phyloP scores from a whole-genome alignment of 2,329 filamentous ascomycete genomes.

The Dryadomyces sulphureus region DNA sequence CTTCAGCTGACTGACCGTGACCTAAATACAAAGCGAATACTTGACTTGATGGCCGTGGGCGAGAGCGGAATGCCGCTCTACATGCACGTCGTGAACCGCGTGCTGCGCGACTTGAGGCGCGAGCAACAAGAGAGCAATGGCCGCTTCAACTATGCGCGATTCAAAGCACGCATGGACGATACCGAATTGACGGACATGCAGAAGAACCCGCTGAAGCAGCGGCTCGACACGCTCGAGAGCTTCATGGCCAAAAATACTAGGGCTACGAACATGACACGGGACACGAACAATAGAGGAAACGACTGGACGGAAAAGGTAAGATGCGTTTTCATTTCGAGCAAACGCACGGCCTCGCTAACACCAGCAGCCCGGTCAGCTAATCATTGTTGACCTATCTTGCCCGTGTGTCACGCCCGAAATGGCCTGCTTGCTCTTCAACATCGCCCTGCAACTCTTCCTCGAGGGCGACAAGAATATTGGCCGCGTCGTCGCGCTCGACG shows the following conservation, averaged over 20 bases:
- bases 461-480: constrained; percentile 34
- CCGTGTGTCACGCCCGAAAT: constrained; percentile 52
- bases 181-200: constrained; percentile 33
- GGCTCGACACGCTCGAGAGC: constrained; percentile 47
- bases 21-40: constrained; percentile 42
- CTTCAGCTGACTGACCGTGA: constrained; percentile 35
- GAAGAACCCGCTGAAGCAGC: constrained; percentile 36
- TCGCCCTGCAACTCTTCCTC: constrained; percentile 52
- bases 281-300: constrained; percentile 12
- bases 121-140: constrained; percentile 21
- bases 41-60: constrained; percentile 42
- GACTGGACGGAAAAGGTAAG: constrained; percentile 16
- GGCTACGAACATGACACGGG: constrained; percentile 6
- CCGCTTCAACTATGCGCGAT: constrained; percentile 34
- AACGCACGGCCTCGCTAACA: background rate
- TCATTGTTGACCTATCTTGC: constrained; percentile 49
- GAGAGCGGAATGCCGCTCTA: constrained; percentile 36
- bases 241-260: constrained; percentile 31
- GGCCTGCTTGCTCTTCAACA: constrained; percentile 59
- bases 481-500: constrained; percentile 55
- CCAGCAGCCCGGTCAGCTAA: constrained; percentile 18
- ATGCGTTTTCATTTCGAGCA: background rate
- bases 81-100: constrained; percentile 36
- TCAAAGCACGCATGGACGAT: constrained; percentile 22
- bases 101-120: constrained; percentile 40